phyloP scores from a whole-genome alignment of 1,284 basidiomycete species.

The Pyrrhoderma lamaoense region DNA sequence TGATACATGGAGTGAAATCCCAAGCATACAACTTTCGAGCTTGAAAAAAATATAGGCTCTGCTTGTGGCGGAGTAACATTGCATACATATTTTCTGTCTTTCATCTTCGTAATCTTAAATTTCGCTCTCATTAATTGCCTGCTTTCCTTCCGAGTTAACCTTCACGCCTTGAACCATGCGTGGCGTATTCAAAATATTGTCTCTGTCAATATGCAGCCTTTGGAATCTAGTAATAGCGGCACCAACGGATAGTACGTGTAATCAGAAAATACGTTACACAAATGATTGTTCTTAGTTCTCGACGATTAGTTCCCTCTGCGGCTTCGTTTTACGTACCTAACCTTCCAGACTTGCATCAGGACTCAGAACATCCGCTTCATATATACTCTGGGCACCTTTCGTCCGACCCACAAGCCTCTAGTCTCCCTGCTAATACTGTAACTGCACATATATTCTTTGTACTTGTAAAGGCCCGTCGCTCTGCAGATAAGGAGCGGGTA shows the following conservation, averaged over 20 bases:
- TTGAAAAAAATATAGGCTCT: no score
- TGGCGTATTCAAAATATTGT: no score
- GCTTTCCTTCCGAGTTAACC: no score
- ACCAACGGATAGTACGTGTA: conserved; percentile 42
- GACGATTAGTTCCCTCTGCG: conserved; percentile 56
- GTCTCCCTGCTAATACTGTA: conserved; percentile 44
- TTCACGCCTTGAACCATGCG: no score
- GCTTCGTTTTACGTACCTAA: conserved; percentile 78
- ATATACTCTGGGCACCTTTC: conserved; percentile 79
- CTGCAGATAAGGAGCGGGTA: conserved; percentile 81
- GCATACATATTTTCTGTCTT: no score
- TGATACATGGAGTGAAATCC: no score
- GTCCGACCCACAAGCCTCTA: conserved; percentile 62
- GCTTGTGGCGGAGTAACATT: no score
- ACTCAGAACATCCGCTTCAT: conserved; percentile 61
- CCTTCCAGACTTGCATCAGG: conserved; percentile 70
- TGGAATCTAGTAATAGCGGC: conserved; percentile 23
- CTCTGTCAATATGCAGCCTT: conserved; percentile 2
- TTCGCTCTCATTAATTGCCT: no score
- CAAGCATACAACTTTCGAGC: no score
- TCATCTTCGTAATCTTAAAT: no score
- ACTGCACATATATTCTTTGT: conserved; percentile 86
- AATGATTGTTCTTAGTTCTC: background rate
- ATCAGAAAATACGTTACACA: background rate
- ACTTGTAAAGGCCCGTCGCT: conserved; percentile 80